phyloP scores from a whole-genome alignment of 2,329 filamentous ascomycete genomes.

The Metarhizium guizhouense region DNA sequence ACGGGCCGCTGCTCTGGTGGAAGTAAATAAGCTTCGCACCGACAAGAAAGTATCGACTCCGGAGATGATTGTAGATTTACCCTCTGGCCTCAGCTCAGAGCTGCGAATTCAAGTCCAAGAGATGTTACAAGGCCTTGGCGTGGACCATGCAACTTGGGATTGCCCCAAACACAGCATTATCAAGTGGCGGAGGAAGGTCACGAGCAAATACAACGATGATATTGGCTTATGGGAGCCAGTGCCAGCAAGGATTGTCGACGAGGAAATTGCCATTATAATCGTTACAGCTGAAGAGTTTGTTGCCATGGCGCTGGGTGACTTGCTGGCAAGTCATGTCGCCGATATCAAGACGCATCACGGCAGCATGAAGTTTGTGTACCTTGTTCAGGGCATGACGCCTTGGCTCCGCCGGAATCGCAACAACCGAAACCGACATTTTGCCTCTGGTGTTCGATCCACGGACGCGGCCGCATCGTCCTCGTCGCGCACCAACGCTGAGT shows the following conservation, averaged over 20 bases:
- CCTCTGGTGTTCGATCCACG: slow-evolving; percentile 49
- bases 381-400: slow-evolving; percentile 58
- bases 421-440: slow-evolving; percentile 58
- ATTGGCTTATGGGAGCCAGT: slow-evolving; percentile 58
- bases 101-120: slow-evolving; percentile 36
- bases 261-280: slow-evolving; percentile 54
- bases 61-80: slow-evolving; percentile 71
- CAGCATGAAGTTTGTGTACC: slow-evolving; percentile 50
- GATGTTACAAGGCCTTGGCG: slow-evolving; percentile 41
- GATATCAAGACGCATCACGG: slow-evolving; percentile 46
- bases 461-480: slow-evolving; percentile 21
- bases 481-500: slow-evolving; percentile 28
- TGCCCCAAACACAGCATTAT: slow-evolving; percentile 44
- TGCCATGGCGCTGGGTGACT: slow-evolving; percentile 40
- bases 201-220: slow-evolving; percentile 51
- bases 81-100: slow-evolving; percentile 42
- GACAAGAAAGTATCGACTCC: slow-evolving; percentile 65
- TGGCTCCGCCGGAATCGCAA: slow-evolving; percentile 64
- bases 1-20: slow-evolving; percentile 54
- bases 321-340: slow-evolving; percentile 50
- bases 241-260: slow-evolving; percentile 38
- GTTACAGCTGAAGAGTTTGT: slow-evolving; percentile 59
- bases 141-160: slow-evolving; percentile 35
- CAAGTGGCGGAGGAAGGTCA: slow-evolving; percentile 61
- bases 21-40: slow-evolving; percentile 63